Base-by-base conservation (phyloP, 148 eudicot species). In the Arctostaphylos glauca region DNA sequence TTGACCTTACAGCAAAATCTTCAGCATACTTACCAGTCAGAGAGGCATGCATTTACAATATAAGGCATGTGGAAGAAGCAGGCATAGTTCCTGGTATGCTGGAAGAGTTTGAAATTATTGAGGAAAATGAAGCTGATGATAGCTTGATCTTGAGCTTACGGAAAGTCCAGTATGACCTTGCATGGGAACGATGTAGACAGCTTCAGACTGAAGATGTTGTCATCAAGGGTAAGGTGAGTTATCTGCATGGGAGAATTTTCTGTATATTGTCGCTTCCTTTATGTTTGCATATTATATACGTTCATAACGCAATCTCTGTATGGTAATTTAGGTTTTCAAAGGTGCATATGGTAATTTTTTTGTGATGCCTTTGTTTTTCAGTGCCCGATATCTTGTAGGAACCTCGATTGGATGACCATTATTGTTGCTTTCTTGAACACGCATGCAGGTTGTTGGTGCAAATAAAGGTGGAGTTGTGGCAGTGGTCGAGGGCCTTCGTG, bases 121-220 rank as follows among this genome's bases (percentile, higher is more conserved):
- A 95, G 80, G 94, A 91, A 85, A 92, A 92, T 82, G 92, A 93
- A 81, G 89, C 88, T 3, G 99, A 94, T 84, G 98, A 94, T 76
- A 93, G 96, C 85, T 89, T 96, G 84, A 88, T 93, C 81, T 86
- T 96, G 87, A 96, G 99, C 88, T 81, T 93, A 76, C 85, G 90
- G 19, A 54, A 88, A 16, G 89, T 89, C 77, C 99, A 96, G 89
- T 90, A 91, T 84, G 93, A 89, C 75, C 93, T 96, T 81, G 99
- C 99, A 9, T 96, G 99, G 99, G 99, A 96, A 84, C 86, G 99
- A 41, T 96, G 99, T 77, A 90, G 99, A 81, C 99, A 96, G 81
- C 91, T 96, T 84, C 98, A 93, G 92, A 94, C 94, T 68, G 99
- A 94, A 87, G 99, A 96, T 87, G 95, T 92, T 46, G 90, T 92